Conservation (phyloP, 805 yeast genomes). For the Yamadazyma sp. region DNA sequence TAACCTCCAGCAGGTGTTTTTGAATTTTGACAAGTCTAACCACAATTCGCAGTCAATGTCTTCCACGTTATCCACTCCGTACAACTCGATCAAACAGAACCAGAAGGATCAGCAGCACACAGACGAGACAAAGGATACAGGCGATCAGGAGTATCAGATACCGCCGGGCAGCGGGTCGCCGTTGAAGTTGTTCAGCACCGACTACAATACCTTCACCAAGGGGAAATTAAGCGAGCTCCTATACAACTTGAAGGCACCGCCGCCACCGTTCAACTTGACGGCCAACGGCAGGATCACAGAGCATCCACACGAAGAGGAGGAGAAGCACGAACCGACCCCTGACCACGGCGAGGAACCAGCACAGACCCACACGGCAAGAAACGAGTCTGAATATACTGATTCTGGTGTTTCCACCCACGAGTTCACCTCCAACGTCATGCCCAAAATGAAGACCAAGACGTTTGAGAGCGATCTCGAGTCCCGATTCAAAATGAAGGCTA, state of each 20-base stretch:
- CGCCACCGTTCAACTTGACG: slow-evolving; percentile 16
- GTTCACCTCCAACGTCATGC: slow-evolving; percentile 10
- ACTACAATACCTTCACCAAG: slow-evolving; percentile 44
- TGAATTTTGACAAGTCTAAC: slow-evolving; percentile 21
- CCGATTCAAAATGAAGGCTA: slow-evolving; percentile 38
- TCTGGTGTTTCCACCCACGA: not conserved
- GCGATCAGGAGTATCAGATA: slow-evolving; percentile 19
- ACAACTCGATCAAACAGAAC: slow-evolving; percentile 22
- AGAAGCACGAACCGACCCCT: not conserved
- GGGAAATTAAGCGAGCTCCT: slow-evolving; percentile 28
- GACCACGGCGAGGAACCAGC: not conserved
- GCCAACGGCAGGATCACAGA: slow-evolving; percentile 6
- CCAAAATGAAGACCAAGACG: slow-evolving; percentile 21
- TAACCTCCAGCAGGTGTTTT: slow-evolving; percentile 33
- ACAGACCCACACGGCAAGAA: not conserved
- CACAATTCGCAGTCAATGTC: slow-evolving; percentile 24
- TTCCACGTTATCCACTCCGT: slow-evolving; percentile 40
- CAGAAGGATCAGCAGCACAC: slow-evolving; percentile 15
- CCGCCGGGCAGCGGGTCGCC: slow-evolving; percentile 21
- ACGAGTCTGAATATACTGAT: not conserved
- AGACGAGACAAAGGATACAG: not conserved
- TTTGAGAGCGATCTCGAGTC: slow-evolving; percentile 35
- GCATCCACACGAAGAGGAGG: slow-evolving; percentile 8
- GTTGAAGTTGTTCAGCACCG: slow-evolving; percentile 36
- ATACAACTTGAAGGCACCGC: slow-evolving; percentile 11